Percentiles rank a stretch among this genome's conserved stretches.
phyloP scores from a whole-genome alignment of 2,329 filamentous ascomycete species.

The Penicillium sp. region DNA sequence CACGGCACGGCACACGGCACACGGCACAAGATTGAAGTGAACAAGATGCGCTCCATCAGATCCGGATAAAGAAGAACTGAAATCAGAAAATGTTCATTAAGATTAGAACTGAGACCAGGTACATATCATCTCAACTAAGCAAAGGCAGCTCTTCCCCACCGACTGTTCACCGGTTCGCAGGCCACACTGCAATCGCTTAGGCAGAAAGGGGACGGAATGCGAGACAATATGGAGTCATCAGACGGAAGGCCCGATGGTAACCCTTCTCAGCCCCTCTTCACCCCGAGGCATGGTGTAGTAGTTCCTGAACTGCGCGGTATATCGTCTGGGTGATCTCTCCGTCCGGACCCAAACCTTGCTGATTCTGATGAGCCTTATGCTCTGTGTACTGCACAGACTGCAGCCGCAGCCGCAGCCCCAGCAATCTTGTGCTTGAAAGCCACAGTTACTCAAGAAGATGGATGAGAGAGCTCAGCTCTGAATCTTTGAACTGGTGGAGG shows the following conservation, averaged over 20 bases:
- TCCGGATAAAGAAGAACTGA: neutral
- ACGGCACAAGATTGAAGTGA: too few relatives aligned
- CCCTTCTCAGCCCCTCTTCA: constrained; percentile 3
- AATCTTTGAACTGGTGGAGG: constrained; percentile 5
- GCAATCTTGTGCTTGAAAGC: neutral
- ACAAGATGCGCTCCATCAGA: neutral
- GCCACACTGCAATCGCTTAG: constrained; percentile 2
- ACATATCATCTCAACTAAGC: neutral
- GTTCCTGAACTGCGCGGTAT: constrained; percentile 23
- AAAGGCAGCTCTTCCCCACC: constrained; percentile 7
- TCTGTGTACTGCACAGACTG: constrained; percentile 9
- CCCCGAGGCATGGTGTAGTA: constrained; percentile 3
- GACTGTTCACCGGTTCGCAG: constrained; percentile 3
- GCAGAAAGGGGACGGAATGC: constrained; percentile 5
- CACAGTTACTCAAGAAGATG: neutral
- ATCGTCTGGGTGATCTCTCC: constrained; percentile 14
- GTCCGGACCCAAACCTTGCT: constrained; percentile 19
- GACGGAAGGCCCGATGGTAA: constrained; percentile 5
- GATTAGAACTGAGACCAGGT: neutral
- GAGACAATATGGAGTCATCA: constrained; percentile 17
- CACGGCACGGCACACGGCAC: too few relatives aligned
- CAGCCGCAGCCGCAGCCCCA: neutral
- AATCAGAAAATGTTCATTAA: neutral
- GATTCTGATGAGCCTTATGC: constrained; percentile 6
- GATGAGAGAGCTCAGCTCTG: neutral